Evolutionary conservation across 2,329 filamentous ascomycete genomes (phyloP), one percentile per base, ranked within the genome.

Genomic region (Cladosporium sp.): DNA sequence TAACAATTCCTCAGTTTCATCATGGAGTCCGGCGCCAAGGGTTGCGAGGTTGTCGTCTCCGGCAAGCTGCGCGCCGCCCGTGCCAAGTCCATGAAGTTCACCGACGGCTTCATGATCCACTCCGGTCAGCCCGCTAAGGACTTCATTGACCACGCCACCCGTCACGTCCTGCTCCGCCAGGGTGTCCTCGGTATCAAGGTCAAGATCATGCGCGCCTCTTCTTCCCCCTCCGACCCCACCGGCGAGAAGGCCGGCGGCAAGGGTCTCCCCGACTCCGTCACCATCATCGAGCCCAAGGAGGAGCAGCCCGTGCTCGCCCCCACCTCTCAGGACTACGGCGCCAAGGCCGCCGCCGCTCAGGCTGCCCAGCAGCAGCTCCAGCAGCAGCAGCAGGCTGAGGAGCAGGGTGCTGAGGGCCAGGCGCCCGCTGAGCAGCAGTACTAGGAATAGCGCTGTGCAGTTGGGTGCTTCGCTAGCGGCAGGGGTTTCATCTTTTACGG

Each of bases 1-100:
- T 55, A 50, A 58, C 43, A 42, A 24, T 6, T 15, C 41, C 22
- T 24, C 45, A 85, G 92, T 73, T 99, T 99, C 84, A 99, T 99
- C 80, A 99, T 99, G 93, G 93, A 99, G 88, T 88, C 83, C 66
- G 93, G 93, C 72, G 93, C 93, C 77, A 99, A 99, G 88, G 93
- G 93, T 78, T 99, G 93, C 76, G 93, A 99, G 82, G 93, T 99
- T 64, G 93, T 99, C 73, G 93, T 99, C 65, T 96, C 90, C 66
- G 93, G 93, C 77, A 99, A 99, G 86, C 88, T 99, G 68, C 87
- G 93, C 73, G 93, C 93, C 75, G 93, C 93, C 70, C 90, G 93
- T 83, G 93, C 93, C 78, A 99, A 99, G 89, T 89, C 84, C 80
- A 99, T 99, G 93, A 99, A 99, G 87, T 99, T 99, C 87, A 99